phyloP scores from a whole-genome alignment of 169 alveolate species.

The Plasmodium fragile region DNA sequence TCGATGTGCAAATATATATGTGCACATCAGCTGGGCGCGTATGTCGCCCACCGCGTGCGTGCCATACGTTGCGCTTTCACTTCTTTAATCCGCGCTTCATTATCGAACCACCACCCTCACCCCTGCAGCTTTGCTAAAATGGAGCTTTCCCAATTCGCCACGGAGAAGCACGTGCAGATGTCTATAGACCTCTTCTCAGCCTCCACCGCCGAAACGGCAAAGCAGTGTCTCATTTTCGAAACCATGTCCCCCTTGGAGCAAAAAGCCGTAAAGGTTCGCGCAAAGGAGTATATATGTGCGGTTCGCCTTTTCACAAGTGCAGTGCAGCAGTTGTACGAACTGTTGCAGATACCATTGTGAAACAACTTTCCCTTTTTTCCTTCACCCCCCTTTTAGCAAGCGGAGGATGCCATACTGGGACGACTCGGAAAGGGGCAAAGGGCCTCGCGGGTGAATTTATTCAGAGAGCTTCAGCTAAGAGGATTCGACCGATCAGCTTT shows the following conservation, averaged over 20 bases:
- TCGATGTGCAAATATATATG: background rate
- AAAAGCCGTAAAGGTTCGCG: slow-evolving; percentile 82
- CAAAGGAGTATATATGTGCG: background rate
- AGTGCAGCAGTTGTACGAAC: background rate
- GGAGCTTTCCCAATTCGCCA: slow-evolving; percentile 91
- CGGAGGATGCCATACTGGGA: slow-evolving; percentile 88
- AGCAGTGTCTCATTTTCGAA: slow-evolving; percentile 86
- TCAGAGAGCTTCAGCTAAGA: slow-evolving; percentile 85
- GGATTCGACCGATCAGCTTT: slow-evolving; percentile 84
- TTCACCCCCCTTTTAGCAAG: slow-evolving; percentile 78
- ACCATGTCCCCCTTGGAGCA: slow-evolving; percentile 89
- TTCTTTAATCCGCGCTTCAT: background rate
- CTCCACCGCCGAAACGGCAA: slow-evolving; percentile 92
- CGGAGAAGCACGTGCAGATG: slow-evolving; percentile 92
- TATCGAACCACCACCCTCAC: background rate
- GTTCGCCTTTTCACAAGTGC: background rate
- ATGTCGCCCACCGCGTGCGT: background rate
- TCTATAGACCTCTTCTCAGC: slow-evolving; percentile 92
- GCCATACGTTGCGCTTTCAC: background rate
- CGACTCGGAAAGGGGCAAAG: slow-evolving; percentile 89
- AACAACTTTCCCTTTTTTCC: background rate
- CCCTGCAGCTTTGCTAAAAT: slow-evolving; percentile 89
- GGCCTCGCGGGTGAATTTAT: slow-evolving; percentile 84
- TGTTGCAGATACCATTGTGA: background rate
- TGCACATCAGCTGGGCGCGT: background rate